Evolutionary conservation across 371 early-diverging fungal species (phyloP).

Genomic region (Apophysomyces trapeziformis): DNA sequence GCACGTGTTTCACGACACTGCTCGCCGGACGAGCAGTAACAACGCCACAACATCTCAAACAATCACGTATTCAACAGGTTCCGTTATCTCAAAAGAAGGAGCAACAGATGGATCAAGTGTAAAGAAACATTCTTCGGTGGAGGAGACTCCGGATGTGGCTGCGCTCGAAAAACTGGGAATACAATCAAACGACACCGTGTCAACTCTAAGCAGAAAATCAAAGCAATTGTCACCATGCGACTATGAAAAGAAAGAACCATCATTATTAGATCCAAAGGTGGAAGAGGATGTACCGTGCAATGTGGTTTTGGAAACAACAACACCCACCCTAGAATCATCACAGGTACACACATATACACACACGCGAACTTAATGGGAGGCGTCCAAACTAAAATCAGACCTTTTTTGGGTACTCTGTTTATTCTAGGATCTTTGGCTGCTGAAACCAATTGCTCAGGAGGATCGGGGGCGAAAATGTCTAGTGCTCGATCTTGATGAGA

Average conservation of each 20-base stretch:
- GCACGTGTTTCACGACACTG: slow-evolving; percentile 10
- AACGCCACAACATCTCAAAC: slow-evolving; percentile 21
- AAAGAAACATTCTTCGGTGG: background rate
- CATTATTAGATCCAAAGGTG: background rate
- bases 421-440: slow-evolving; percentile 33
- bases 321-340: slow-evolving; percentile 14
- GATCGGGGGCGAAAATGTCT: slow-evolving; percentile 54
- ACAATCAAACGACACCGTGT: slow-evolving; percentile 10
- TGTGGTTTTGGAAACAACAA: slow-evolving; percentile 4
- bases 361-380: background rate
- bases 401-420: slow-evolving; percentile 9
- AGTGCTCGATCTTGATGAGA: slow-evolving; percentile 72
- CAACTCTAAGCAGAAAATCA: slow-evolving; percentile 7
- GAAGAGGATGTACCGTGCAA: background rate
- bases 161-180: background rate
- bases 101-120: background rate
- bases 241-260: slow-evolving; percentile 1
- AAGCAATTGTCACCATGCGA: background rate
- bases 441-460: slow-evolving; percentile 46
- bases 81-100: slow-evolving; percentile 20
- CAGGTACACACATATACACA: background rate
- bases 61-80: slow-evolving; percentile 21
- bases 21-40: slow-evolving; percentile 18
- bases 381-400: slow-evolving; percentile 8
- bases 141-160: background rate